Base-by-base conservation (phyloP, 2,329 filamentous ascomycete genomes). In the Elsinoe arachidis region DNA sequence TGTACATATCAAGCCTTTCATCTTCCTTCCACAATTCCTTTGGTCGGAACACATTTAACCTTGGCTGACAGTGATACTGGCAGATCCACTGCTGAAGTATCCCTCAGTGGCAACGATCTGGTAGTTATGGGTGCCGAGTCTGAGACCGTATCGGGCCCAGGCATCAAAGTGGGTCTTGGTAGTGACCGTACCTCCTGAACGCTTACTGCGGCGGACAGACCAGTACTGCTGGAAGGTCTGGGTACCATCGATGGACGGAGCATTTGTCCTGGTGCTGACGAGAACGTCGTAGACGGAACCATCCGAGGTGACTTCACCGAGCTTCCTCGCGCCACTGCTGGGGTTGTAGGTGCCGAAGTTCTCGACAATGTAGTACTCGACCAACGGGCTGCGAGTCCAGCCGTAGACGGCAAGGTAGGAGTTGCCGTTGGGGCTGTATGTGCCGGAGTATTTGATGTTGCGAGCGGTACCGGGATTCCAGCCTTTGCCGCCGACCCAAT, bases 321-420 rank as follows among this genome's bases (percentile, higher is more conserved):
- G 77, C 60, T 71, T 69, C 1, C 71, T 74, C 61, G 73, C 73
- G 15, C 72, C 77, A 62, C 75, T 73, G 58, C 61, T 60, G 1
- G 77, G 77, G 44, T 77, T 38, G 64, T 80, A 76, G 41, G 72
- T 73, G 59, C 76, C 78, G 65, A 75, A 78, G 11, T 72, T 68
- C 59, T 83, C 80, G 61, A 82, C 72, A 58, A 83, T 76, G 70
- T 82, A 82, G 70, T 81, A 82, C 62, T 82, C 80, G 64, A 81
- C 72, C n/a, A 80, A 68, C 0, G 78, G 78, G 65, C 73, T 74
- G 15, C 66, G 70, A 1, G 76, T 79, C 79, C 80, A 83, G 46
- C 80, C 80, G 64, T 83, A 83, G n/a, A 83, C 67, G 12, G 79
- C 69, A 14, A 84, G 73, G 65, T 82, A 82, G 19, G 65, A 65